A percentile compares a stretch with the other conserved stretches of the same genome.
These are phyloP conservation scores for Ustilago lituana DNA, from an alignment of 1,284 basidiomycete species.

Conservation along the genomic window DNA sequence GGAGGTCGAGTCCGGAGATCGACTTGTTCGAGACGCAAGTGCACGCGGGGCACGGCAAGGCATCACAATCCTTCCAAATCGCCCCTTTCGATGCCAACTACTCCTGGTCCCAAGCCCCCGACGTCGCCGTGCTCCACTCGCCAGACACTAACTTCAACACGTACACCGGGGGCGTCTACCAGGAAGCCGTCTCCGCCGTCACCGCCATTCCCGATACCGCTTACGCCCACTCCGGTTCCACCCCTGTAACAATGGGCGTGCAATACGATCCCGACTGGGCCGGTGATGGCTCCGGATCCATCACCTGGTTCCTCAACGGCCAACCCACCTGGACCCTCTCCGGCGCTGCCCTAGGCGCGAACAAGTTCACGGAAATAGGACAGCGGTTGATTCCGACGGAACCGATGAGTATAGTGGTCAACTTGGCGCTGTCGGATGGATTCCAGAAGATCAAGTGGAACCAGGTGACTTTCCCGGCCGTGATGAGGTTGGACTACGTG, in stretches of 20 bases:
- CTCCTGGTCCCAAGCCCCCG: conserved; percentile 39
- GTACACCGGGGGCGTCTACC: conserved; percentile 60
- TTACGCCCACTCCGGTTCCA: conserved; percentile 27
- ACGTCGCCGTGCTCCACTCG: conserved; percentile 12
- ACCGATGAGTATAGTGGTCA: conserved; percentile 58
- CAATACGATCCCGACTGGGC: conserved; percentile 64
- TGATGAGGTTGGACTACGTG: conserved; percentile 62
- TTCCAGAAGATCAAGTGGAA: conserved; percentile 52
- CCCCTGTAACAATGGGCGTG: conserved; percentile 54
- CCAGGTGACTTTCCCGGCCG: conserved; percentile 68
- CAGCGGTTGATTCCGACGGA: conserved; percentile 57
- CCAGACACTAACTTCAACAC: conserved; percentile 40
- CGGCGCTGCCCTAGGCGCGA: conserved; percentile 28
- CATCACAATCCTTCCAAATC: conserved; percentile 62
- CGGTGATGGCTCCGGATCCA: conserved; percentile 46
- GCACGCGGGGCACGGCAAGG: conserved; percentile 16
- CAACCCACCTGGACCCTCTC: conserved; percentile 56
- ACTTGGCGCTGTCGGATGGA: conserved; percentile 55
- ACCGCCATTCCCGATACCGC: conserved; percentile 51
- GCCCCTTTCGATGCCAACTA: conserved; percentile 65
- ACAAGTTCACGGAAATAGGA: conserved; percentile 43
- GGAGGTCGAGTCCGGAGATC: conserved; percentile 62
- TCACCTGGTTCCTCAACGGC: conserved; percentile 63
- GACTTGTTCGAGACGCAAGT: conserved; percentile 68
- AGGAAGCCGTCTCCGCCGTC: conserved; percentile 63